Evolutionary conservation across 768 basidiomycete genomes (phyloP).

Genomic region (Stropharia rugosoannulata): DNA sequence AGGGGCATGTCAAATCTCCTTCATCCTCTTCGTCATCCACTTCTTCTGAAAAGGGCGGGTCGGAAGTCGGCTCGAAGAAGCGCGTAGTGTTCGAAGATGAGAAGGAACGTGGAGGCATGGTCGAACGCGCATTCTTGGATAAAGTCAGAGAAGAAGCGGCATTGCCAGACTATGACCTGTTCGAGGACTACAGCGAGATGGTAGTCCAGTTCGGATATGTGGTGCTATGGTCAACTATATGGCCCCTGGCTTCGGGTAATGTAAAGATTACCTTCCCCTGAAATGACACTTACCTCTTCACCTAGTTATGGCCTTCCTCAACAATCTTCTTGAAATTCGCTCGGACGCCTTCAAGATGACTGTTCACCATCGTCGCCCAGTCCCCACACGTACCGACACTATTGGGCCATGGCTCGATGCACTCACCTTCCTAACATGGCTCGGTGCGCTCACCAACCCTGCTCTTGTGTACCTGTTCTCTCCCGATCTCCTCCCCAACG

Average conservation of each 20-base stretch:
- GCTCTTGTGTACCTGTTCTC: slow-evolving; percentile 59
- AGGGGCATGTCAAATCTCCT: slow-evolving; percentile 1
- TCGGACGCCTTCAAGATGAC: slow-evolving; percentile 96
- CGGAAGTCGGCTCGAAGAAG: slow-evolving; percentile 47
- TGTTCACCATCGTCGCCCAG: slow-evolving; percentile 77
- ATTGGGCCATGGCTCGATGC: slow-evolving; percentile 95
- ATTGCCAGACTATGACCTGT: slow-evolving; percentile 78
- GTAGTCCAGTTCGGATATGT: slow-evolving; percentile 94
- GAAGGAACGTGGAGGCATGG: slow-evolving; percentile 49
- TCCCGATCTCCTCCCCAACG: slow-evolving; percentile 14
- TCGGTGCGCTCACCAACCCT: slow-evolving; percentile 84
- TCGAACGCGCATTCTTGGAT: slow-evolving; percentile 81
- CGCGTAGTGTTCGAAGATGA: slow-evolving; percentile 75
- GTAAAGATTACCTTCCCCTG: not conserved
- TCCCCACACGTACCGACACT: slow-evolving; percentile 84
- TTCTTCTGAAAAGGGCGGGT: slow-evolving; percentile 14
- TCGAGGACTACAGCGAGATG: slow-evolving; percentile 95
- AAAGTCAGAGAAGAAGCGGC: slow-evolving; percentile 73
- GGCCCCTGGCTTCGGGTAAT: slow-evolving; percentile 85
- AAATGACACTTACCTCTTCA: not conserved
- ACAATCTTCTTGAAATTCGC: slow-evolving; percentile 90
- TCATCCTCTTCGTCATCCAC: not conserved
- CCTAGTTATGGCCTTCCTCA: slow-evolving; percentile 78
- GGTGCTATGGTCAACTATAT: slow-evolving; percentile 89
- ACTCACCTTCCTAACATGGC: slow-evolving; percentile 86